Percentiles rank a stretch among this genome's conserved stretches.
Conservation (phyloP, 129 eudicot species). For the Centella asiatica region DNA sequence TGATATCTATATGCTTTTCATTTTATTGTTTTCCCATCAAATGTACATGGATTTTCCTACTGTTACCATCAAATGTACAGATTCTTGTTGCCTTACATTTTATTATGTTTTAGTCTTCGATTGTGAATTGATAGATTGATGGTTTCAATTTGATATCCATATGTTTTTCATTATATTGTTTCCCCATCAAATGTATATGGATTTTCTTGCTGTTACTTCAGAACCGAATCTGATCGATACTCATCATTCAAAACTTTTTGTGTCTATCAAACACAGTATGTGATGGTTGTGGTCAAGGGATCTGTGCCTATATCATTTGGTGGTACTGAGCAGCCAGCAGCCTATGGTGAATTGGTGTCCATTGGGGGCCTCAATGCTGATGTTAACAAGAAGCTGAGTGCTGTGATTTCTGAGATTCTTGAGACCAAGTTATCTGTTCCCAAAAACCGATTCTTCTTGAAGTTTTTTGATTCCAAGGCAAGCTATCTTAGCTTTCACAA, state of each 20-base stretch:
- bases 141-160: neutral
- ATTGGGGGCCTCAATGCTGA: slow-evolving; percentile 78
- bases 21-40: neutral
- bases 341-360: slow-evolving; percentile 89
- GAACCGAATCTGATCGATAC: too few species aligned
- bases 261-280: slow-evolving; percentile 44
- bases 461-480: slow-evolving; percentile 78
- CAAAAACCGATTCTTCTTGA: slow-evolving; percentile 65
- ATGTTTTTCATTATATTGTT: neutral
- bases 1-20: neutral
- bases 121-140: neutral
- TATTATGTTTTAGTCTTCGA: too few species aligned
- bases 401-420: slow-evolving; percentile 59
- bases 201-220: neutral
- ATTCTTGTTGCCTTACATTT: too few species aligned
- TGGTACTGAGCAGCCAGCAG: slow-evolving; percentile 91
- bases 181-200: neutral
- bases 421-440: slow-evolving; percentile 75
- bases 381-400: slow-evolving; percentile 84
- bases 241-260: neutral
- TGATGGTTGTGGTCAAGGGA: slow-evolving; percentile 87
- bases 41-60: neutral
- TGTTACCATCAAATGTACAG: neutral
- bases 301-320: slow-evolving; percentile 83
- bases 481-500: slow-evolving; percentile 16